A percentile compares a stretch with the other conserved stretches of the same genome.
Evolutionary conservation across 2,329 filamentous ascomycete species (phyloP).

Genomic region (Akanthomyces lecanii): DNA sequence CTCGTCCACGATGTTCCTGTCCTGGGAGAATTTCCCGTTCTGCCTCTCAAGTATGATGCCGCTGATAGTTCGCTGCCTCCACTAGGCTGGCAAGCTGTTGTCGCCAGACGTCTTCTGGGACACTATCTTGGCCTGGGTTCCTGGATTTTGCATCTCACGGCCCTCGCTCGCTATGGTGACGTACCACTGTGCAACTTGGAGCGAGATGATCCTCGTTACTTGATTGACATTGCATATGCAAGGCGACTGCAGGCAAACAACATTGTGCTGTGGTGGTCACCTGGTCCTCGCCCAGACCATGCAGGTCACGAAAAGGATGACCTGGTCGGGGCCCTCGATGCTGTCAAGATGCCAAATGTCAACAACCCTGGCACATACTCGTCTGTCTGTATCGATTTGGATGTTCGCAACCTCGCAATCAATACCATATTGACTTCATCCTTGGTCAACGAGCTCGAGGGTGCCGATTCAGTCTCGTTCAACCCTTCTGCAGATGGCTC

Average conservation of each 20-base stretch:
- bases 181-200: constrained; percentile 94
- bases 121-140: constrained; percentile 91
- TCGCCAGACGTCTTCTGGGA: constrained; percentile 78
- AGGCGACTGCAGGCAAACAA: constrained; percentile 84
- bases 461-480: constrained; percentile 79
- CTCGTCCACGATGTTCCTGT: constrained; percentile 81
- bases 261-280: constrained; percentile 96
- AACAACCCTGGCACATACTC: constrained; percentile 93
- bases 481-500: constrained; percentile 50
- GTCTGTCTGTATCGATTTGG: constrained; percentile 92
- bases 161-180: constrained; percentile 86
- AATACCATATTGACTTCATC: constrained; percentile 97
- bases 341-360: constrained; percentile 84
- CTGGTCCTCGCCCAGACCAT: constrained; percentile 82
- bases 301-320: constrained; percentile 94
- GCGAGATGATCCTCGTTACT: constrained; percentile 84
- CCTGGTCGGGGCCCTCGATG: constrained; percentile 75
- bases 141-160: constrained; percentile 85
- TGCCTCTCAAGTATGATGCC: constrained; percentile 76
- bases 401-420: constrained; percentile 90
- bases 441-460: constrained; percentile 93
- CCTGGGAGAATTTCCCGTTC: constrained; percentile 76
- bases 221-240: constrained; percentile 95
- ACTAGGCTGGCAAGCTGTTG: constrained; percentile 87
- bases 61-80: constrained; percentile 84